Evolutionary conservation across 73 alveolate genomes (phyloP), one percentile per base, ranked within the genome.

Genomic region (Halteria grandinella): DNA sequence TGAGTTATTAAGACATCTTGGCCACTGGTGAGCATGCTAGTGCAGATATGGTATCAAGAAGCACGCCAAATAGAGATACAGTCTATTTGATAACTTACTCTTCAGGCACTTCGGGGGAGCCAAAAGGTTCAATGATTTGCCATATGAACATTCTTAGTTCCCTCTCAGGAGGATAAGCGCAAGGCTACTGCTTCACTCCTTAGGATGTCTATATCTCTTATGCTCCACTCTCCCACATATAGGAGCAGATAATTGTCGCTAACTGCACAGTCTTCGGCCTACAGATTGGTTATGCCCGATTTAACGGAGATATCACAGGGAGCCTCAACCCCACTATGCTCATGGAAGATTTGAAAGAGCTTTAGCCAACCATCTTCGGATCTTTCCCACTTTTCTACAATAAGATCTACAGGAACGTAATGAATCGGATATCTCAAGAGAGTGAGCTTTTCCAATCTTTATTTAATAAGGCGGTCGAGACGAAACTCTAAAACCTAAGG

Each of bases 61-160:
- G n/a, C 7, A 18, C 14, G 12, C 78, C 78, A 4, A 62, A 36
- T 2, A 34, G 12, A 17, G 63, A 62, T 40, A 10, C 63, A 2
- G 43, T 40, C 23, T 62, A 32, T 23, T 2, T 40, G 20, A 39
- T 62, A 8, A 3, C 63, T 24, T 62, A 62, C 62, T 37, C 78
- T 7, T 62, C 62, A 1, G 78, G 78, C n/a, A 62, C 78, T 6
- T 37, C 78, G 8, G 78, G 78, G 5, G 60, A 34, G 8, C 78
- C 78, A 2, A 62, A 62, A 23, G 78, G 40, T 6, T 57, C 47
- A 8, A 37, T 62, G 3, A 37, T 40, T 15, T 32, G 43, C 8
- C 60, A 40, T 37, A 5, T 12, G 25, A 62, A 62, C 25, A n/a
- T 34, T 5, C 14, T 62, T 4, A 21, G 57, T 18, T 27, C 45